Evolutionary conservation across 257 asterid species (phyloP), one percentile per base, ranked within the genome.

Genomic region (Solanum phureja): DNA sequence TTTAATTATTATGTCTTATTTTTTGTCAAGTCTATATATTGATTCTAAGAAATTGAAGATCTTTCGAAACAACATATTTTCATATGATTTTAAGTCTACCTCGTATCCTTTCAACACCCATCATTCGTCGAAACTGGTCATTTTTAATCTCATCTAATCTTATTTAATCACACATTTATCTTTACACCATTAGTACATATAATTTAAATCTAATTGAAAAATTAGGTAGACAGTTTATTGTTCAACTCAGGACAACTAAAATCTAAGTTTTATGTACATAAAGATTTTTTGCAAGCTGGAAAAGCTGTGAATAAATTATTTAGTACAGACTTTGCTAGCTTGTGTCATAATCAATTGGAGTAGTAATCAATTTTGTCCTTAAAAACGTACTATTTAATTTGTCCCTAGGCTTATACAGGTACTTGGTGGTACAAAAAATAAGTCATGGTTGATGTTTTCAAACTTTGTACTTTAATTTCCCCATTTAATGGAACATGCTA

Each of bases 31-130:
- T 23, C 69, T 23, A 62, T 9, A 0, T 62, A 62, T 62, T 62
- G 7, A 62, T 62, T 8, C 6, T 2, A 62, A 0, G 3, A 62
- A 23, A 62, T 62, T 62, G 31, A 23, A 62, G 14, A 62, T 9
- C 29, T 62, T 64, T n/a, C 3, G 1, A n/a, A n/a, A n/a, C 0
- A 64, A n/a, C 0, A 8, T 64, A 1, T 9, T n/a, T n/a, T n/a
- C 6, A 64, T 64, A 24, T n/a, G 71, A 64, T 64, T 64, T 64
- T 64, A 64, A 11, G 71, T n/a, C 71, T 64, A 64, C 29, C 14
- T 64, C 1, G 3, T n/a, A n/a, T 1, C 7, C 16, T 64, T 64
- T 64, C 16, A 64, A 64, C 71, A 64, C 16, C 71, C 16, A 64
- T n/a, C 71, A 64, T 64, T 24, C 7, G 8, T n/a, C 12, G 14